phyloP scores from a whole-genome alignment of 2,329 filamentous ascomycete species.

The Epichloe scottii region DNA sequence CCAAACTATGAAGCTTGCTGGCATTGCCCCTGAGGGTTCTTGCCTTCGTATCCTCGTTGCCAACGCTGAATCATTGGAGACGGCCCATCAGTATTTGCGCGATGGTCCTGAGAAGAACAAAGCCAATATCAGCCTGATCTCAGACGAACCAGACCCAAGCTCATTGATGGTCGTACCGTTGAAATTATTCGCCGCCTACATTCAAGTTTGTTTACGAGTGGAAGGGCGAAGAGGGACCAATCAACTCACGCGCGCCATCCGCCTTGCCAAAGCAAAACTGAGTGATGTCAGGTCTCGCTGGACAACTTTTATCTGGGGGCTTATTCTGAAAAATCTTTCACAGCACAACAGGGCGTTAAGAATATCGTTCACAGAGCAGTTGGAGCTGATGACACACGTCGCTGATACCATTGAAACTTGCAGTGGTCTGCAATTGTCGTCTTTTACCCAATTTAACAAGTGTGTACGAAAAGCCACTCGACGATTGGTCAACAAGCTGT shows the following conservation, averaged over 20 bases:
- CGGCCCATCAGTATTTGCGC: slow-evolving; percentile 36
- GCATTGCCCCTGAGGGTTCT: slow-evolving; percentile 33
- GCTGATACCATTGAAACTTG: slow-evolving; percentile 16
- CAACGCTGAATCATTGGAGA: slow-evolving; percentile 33
- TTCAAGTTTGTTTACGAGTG: slow-evolving; percentile 21
- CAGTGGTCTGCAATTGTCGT: slow-evolving; percentile 11
- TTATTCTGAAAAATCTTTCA: slow-evolving; percentile 21
- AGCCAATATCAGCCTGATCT: slow-evolving; percentile 10
- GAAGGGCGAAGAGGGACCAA: slow-evolving; percentile 11
- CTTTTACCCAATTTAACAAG: slow-evolving; percentile 12
- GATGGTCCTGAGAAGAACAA: slow-evolving; percentile 23
- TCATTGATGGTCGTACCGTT: slow-evolving; percentile 15
- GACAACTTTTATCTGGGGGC: slow-evolving; percentile 20
- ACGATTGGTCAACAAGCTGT: slow-evolving; percentile 14
- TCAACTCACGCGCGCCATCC: slow-evolving; percentile 20
- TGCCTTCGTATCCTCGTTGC: slow-evolving; percentile 44
- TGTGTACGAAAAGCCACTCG: slow-evolving; percentile 11
- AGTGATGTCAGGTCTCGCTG: slow-evolving; percentile 13
- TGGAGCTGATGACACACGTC: slow-evolving; percentile 17
- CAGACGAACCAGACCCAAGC: slow-evolving; percentile 12
- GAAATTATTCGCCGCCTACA: slow-evolving; percentile 36
- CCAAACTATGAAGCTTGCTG: slow-evolving; percentile 38
- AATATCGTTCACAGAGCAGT: slow-evolving; percentile 17
- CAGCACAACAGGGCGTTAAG: slow-evolving; percentile 16
- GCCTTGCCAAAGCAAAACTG: slow-evolving; percentile 16